A percentile compares a stretch with the other conserved stretches of the same genome.
These are phyloP conservation scores for Dimargaris xerosporica DNA, from an alignment of 192 early-diverging fungal species.

Conservation along the genomic window DNA sequence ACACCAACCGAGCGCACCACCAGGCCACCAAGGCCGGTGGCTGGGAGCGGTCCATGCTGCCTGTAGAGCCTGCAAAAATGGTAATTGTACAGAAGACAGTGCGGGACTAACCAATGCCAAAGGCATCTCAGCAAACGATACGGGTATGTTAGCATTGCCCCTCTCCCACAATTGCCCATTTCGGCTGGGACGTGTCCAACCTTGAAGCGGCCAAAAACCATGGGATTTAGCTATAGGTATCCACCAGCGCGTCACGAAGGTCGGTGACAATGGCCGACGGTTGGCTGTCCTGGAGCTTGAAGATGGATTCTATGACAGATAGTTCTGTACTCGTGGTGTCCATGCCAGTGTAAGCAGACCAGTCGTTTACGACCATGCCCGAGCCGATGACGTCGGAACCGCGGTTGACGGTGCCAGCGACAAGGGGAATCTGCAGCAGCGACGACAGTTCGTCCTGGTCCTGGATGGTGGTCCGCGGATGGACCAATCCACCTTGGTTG, in stretches of 20 bases:
- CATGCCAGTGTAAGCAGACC: slow-evolving; percentile 91
- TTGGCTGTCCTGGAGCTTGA: slow-evolving; percentile 88
- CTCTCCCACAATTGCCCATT: no score
- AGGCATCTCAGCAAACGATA: no score
- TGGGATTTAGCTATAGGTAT: slow-evolving; percentile 47
- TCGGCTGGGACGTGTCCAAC: no score
- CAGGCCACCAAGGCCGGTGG: no score
- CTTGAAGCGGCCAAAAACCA: no score
- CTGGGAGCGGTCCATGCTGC: no score
- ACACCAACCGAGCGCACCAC: no score
- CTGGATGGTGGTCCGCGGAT: slow-evolving; percentile 87
- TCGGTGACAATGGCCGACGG: slow-evolving; percentile 84
- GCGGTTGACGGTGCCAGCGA: slow-evolving; percentile 97
- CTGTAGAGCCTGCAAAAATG: no score
- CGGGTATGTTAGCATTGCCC: no score
- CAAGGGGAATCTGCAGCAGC: slow-evolving; percentile 89
- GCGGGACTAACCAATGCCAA: no score
- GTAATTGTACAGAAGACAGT: no score
- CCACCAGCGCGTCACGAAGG: slow-evolving; percentile 87
- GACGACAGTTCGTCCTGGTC: slow-evolving; percentile 97
- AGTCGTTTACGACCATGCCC: slow-evolving; percentile 96
- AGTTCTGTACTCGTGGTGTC: slow-evolving; percentile 95
- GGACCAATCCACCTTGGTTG: slow-evolving; percentile 95
- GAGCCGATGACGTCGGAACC: slow-evolving; percentile 96
- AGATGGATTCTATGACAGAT: slow-evolving; percentile 92